Evolutionary conservation across 305 asterid species (phyloP).

Genomic region (Fraxinus albicans): DNA sequence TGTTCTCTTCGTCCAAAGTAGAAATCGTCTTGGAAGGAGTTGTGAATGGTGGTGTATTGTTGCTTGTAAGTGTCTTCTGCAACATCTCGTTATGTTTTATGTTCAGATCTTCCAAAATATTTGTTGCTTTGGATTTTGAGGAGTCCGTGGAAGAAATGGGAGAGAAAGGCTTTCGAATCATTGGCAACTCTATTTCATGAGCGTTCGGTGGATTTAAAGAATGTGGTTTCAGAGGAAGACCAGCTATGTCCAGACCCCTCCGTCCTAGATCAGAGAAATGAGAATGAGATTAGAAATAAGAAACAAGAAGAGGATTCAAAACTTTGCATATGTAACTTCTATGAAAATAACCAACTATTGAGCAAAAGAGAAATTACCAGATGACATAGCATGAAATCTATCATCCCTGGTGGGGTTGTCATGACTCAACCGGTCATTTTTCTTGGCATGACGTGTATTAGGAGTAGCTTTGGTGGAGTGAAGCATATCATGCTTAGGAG

Average conservation of each 20-base stretch:
- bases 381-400: slow-evolving; percentile 52
- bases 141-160: slow-evolving; percentile 84
- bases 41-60: slow-evolving; percentile 39
- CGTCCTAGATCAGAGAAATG: slow-evolving; percentile 50
- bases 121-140: slow-evolving; percentile 53
- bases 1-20: slow-evolving; percentile 55
- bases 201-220: slow-evolving; percentile 34
- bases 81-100: slow-evolving; percentile 54
- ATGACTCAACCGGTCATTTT: slow-evolving; percentile 46
- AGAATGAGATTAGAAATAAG: neutral
- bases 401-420: slow-evolving; percentile 46
- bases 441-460: slow-evolving; percentile 61
- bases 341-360: neutral
- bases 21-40: slow-evolving; percentile 65
- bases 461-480: slow-evolving; percentile 73
- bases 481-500: slow-evolving; percentile 59
- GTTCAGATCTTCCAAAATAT: slow-evolving; percentile 62
- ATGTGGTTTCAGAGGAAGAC: slow-evolving; percentile 55
- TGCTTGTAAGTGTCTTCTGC: slow-evolving; percentile 54
- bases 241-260: slow-evolving; percentile 83
- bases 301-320: neutral
- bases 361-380: slow-evolving; percentile 46
- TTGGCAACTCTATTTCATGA: slow-evolving; percentile 54
- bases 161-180: slow-evolving; percentile 80
- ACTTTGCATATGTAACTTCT: neutral